Base-by-base conservation (phyloP, 2,329 filamentous ascomycete species). In the Phialocephala subalpina region DNA sequence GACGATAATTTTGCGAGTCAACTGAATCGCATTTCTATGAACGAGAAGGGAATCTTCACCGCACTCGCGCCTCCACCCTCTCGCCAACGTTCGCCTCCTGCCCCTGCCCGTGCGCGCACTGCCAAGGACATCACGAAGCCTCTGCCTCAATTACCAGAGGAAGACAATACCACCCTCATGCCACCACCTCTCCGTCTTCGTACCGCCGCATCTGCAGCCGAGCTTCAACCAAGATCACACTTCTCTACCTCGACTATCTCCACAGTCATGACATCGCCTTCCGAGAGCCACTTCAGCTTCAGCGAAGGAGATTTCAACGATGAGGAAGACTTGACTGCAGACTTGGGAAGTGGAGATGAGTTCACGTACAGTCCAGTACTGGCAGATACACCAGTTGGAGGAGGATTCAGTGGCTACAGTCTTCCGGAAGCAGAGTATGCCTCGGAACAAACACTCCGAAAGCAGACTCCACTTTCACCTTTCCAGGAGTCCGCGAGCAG, bases 1-100 rank as follows among this genome's bases (percentile, higher is more conserved):
- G 86, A 89, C 70, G 85, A 88, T 69, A 89, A 89, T 77, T 89
- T 90, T 71, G 86, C 86, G n/a, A 82, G 81, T 55, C 66, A 73
- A 47, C 42, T 71, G 11, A 68, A 62, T 55, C 64, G 63, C 42
- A 57, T 68, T 7, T 69, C 69, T 0, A 60, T 73, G 29, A 62
- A 63, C 20, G 72, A 73, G 20, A 67, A 67, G 20, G 63, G 64
- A 2, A 60, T 69, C n/a, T 62, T 71, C n/a, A 76, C 74, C 14
- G 53, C 56, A 27, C 63, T 76, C 29, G 73, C 74, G 27, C 75
- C 75, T 58, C 68, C 74, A 49, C 71, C 73, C 14, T 64, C 67
- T 16, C 47, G 38, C 1, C 69, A 66, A n/a, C 61, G 57, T 27
- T 29, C 49, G 29, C 25, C 49, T 18, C 27, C 49, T 4, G 29